A percentile compares a stretch with the other conserved stretches of the same genome.
Conservation (phyloP, 2,329 filamentous ascomycete genomes). For the Aspergillus sp. region DNA sequence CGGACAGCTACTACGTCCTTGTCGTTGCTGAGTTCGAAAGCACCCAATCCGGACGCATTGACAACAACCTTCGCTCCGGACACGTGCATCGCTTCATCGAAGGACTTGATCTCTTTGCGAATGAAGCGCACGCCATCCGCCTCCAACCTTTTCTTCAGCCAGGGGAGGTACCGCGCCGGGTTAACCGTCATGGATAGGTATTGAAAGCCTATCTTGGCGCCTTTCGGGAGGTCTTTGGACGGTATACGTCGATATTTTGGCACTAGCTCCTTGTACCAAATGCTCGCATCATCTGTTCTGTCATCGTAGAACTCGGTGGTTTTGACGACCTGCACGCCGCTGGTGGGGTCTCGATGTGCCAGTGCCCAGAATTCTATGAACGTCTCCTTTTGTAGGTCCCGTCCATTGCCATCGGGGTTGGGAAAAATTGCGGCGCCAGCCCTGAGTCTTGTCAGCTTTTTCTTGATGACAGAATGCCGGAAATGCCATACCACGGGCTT, state of each 20-base stretch:
- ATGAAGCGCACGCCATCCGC: constrained; percentile 12
- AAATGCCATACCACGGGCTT: constrained; percentile 18
- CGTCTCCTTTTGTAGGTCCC: constrained; percentile 13
- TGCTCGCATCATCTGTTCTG: constrained; percentile 14
- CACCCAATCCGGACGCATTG: constrained; percentile 18
- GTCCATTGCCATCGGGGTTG: constrained; percentile 11
- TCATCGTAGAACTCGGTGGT: constrained; percentile 18
- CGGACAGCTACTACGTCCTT: constrained; percentile 30
- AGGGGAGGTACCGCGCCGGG: constrained; percentile 11
- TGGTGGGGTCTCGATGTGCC: constrained; percentile 20
- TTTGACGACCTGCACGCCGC: constrained; percentile 17
- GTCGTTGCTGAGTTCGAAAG: constrained; percentile 19
- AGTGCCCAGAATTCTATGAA: constrained; percentile 21
- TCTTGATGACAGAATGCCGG: background rate
- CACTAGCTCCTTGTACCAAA: constrained; percentile 19
- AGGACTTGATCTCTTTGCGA: constrained; percentile 6
- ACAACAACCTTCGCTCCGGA: constrained; percentile 9
- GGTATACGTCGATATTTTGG: constrained; percentile 14
- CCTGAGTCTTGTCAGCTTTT: constrained; percentile 3
- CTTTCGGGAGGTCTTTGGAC: constrained; percentile 5
- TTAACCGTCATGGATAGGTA: constrained; percentile 17
- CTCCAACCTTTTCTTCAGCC: constrained; percentile 13
- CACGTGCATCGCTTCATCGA: constrained; percentile 8
- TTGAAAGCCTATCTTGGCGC: constrained; percentile 13
- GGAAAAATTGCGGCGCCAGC: constrained; percentile 16